Evolutionary conservation across 768 basidiomycete genomes (phyloP), one percentile per base, ranked within the genome.

Genomic region (Gloeopeniophorella convolvens): DNA sequence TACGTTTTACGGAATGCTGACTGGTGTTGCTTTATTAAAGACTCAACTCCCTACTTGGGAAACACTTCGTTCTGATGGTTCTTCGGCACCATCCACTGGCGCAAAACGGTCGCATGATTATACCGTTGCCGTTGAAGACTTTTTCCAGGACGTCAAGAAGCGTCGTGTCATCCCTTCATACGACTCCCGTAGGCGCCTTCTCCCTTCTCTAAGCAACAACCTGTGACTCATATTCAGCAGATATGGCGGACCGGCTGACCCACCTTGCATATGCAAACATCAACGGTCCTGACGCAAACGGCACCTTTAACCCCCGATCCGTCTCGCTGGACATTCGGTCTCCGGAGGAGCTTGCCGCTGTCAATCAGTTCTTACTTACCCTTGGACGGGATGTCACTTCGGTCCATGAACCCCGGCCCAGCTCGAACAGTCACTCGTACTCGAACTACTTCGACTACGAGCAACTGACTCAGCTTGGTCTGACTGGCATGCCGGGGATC

Each of bases 131-230:
- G 15, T 58, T 16, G 57, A 56, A 6, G 87, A 89, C 54, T 88
- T 96, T 67, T 80, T 95, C 63, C 74, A 80, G 39, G 93, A 97
- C 64, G 83, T 95, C 72, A 96, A 96, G 75, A 93, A 92, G 66
- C 76, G 91, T 53, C 82, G 85, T 48, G 76, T 96, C 46, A 79
- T 79, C 42, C 91, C 93, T 5, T 73, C 84, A 16, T 97, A 97
- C 66, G 87, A 95, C 69, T 71, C 82, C 56, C 81, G 92, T 94
- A 66, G 70, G 90, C 82, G 20, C 16, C 30, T 20, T 40, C 24
- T 39, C 39, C 30, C 28, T 10, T 28, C 18, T 33, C 18, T 39
- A 9, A 13, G 10, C 34, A 24, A 40, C 48, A 35, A 40, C 47
- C n/a, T 31, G 41, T 47, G 48, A 42, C 55, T 50, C 16, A 48